Conservation (phyloP, 768 basidiomycete genomes). For the Trametes elegans region DNA sequence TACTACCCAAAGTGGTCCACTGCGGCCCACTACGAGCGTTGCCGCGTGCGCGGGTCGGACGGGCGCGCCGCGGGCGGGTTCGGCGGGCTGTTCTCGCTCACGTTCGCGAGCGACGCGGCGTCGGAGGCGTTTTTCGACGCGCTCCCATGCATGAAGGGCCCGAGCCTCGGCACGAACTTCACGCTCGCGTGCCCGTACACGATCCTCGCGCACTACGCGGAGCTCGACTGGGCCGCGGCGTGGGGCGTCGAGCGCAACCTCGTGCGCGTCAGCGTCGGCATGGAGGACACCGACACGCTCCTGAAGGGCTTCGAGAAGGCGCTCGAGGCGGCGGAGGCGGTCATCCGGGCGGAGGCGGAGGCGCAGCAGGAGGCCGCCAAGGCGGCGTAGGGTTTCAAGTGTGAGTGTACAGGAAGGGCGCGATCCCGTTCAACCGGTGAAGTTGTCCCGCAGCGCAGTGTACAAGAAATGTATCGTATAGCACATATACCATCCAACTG, state of each 20-base stretch:
- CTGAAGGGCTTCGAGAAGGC: slow-evolving; percentile 60
- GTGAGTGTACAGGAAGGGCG: not conserved
- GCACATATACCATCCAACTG: slow-evolving; percentile 19
- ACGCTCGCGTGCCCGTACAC: slow-evolving; percentile 94
- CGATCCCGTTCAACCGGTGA: slow-evolving; percentile 11
- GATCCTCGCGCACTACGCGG: slow-evolving; percentile 84
- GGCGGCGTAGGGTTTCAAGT: not conserved
- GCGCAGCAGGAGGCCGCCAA: not conserved
- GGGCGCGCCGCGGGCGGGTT: slow-evolving; percentile 48
- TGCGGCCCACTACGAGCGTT: slow-evolving; percentile 65
- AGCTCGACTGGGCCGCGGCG: slow-evolving; percentile 87
- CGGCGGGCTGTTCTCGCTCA: slow-evolving; percentile 86
- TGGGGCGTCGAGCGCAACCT: slow-evolving; percentile 84
- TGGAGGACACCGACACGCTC: slow-evolving; percentile 68
- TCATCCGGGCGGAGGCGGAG: not conserved
- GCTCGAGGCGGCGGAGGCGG: slow-evolving; percentile 66
- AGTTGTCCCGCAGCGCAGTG: not conserved
- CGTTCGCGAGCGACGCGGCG: slow-evolving; percentile 68
- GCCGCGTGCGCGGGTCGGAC: slow-evolving; percentile 42
- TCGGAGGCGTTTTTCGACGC: slow-evolving; percentile 83
- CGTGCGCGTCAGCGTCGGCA: slow-evolving; percentile 88
- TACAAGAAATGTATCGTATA: slow-evolving; percentile 14
- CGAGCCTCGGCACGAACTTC: slow-evolving; percentile 92
- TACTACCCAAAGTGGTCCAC: slow-evolving; percentile 89
- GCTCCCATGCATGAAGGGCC: slow-evolving; percentile 84